Base-by-base conservation (phyloP, 2,329 filamentous ascomycete species). In the Colletotrichum orchidophilum region DNA sequence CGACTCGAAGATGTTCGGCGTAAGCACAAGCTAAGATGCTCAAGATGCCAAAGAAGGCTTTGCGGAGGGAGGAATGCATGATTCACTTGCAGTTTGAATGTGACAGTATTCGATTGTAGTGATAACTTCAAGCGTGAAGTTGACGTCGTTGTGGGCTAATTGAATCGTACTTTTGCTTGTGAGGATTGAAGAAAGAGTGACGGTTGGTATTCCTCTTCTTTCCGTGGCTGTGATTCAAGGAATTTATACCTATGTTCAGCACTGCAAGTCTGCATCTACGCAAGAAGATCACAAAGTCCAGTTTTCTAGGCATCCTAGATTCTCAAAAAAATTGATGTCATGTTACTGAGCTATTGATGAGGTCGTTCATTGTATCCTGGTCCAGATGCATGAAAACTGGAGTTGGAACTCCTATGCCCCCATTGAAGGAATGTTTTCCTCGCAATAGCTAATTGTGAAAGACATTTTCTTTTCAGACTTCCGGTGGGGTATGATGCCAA, bases 1-100 rank as follows among this genome's bases (percentile, higher is more conserved):
- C 62, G n/a, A 65, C 62, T 26, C 62, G 62, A 21, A 65, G 62
- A 15, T 65, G 62, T 35, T 65, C 62, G 21, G 53, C 52, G 39
- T 59, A 59, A 5, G 53, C 5, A 21, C 21, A 58, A 27, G 53
- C 35, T 13, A 27, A 21, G 62, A 65, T 15, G 62, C 26, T 1
- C 15, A 46, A 31, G 35, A 65, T 53, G 9, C 53, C 62, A 35
- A 65, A 26, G 62, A 58, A 31, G 21, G 35, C 11, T 35, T 26
- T 46, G 27, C 39, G 35, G 39, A 59, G 11, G 35, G 53, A 59
- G 24, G 33, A 65, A 39, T 21, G 6, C 54, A 39, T 57, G 31
- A 4, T 35, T 5, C n/a, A n/a, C n/a, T n/a, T n/a, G n/a, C n/a
- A n/a, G n/a, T n/a, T n/a, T n/a, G 13, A 18, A 15, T 21, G 8